Evolutionary conservation across 306 rosid species (phyloP).

Genomic region (Sophora flavescens): DNA sequence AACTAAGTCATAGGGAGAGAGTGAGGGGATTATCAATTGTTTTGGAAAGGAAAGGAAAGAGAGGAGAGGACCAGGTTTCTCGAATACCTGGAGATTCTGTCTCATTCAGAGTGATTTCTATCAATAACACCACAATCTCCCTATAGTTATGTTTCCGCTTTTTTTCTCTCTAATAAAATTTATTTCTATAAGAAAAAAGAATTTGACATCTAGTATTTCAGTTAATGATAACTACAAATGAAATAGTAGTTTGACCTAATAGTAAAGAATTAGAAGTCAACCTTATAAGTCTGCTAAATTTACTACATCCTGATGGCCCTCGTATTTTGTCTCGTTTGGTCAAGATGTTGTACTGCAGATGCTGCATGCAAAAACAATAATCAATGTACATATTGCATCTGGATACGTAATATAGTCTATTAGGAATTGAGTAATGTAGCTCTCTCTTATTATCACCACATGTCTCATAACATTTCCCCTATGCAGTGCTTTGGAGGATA

Average conservation of each 20-base stretch:
- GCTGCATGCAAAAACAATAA: constrained; percentile 15
- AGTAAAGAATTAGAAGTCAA: constrained; percentile 22
- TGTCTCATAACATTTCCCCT: constrained; percentile 33
- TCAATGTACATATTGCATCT: constrained; percentile 24
- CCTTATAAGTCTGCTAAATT: constrained; percentile 22
- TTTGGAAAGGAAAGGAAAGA: too few relatives aligned
- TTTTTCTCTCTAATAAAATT: constrained; percentile 8
- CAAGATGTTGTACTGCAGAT: constrained; percentile 24
- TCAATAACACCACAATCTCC: too few relatives aligned
- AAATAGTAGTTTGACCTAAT: constrained; percentile 5
- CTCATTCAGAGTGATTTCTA: too few relatives aligned
- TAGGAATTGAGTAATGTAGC: background rate
- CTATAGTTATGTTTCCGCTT: background rate
- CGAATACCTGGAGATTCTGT: too few relatives aligned
- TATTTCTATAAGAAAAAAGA: background rate
- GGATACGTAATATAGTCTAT: constrained; percentile 1
- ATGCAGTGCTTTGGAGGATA: constrained; percentile 87
- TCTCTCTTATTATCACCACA: constrained; percentile 18
- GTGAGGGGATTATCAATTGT: too few relatives aligned
- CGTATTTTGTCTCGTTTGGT: background rate
- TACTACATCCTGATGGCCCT: constrained; percentile 7
- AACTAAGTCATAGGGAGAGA: too few relatives aligned
- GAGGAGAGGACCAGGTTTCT: too few relatives aligned
- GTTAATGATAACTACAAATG: background rate
- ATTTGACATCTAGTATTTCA: background rate